phyloP scores from a whole-genome alignment of 192 early-diverging fungal genomes.

The Geosiphon pyriformis region DNA sequence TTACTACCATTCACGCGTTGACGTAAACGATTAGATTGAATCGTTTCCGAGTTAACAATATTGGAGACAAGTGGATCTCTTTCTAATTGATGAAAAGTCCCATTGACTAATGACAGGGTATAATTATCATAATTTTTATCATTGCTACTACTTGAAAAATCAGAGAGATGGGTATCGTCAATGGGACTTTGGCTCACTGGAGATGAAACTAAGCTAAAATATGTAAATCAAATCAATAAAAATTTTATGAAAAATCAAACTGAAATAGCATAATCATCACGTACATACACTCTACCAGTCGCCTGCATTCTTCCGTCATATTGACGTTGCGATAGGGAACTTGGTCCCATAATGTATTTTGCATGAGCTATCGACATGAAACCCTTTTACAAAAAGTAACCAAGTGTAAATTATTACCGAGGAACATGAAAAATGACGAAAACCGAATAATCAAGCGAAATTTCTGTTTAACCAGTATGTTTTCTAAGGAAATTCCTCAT shows the following conservation, averaged over 20 bases:
- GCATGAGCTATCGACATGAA: slow-evolving; percentile 38
- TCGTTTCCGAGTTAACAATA: neutral
- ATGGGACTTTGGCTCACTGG: neutral
- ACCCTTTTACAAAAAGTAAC: slow-evolving; percentile 16
- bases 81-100: neutral
- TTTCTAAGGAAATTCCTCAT: too few relatives aligned
- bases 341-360: slow-evolving; percentile 44
- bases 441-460: too few relatives aligned
- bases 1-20: too few relatives aligned
- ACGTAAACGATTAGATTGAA: neutral
- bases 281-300: slow-evolving; percentile 26
- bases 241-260: neutral
- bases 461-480: too few relatives aligned
- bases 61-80: neutral
- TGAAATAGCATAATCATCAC: neutral
- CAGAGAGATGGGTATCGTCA: neutral
- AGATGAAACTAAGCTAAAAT: neutral
- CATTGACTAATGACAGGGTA: slow-evolving; percentile 2
- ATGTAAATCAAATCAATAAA: neutral
- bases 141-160: neutral
- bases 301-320: slow-evolving; percentile 45
- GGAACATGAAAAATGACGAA: neutral
- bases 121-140: neutral
- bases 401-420: neutral
- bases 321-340: slow-evolving; percentile 28